These are phyloP conservation scores for Trichosanthes cucumerina DNA, from an alignment of 306 rosid genomes.

Conservation along the genomic window DNA sequence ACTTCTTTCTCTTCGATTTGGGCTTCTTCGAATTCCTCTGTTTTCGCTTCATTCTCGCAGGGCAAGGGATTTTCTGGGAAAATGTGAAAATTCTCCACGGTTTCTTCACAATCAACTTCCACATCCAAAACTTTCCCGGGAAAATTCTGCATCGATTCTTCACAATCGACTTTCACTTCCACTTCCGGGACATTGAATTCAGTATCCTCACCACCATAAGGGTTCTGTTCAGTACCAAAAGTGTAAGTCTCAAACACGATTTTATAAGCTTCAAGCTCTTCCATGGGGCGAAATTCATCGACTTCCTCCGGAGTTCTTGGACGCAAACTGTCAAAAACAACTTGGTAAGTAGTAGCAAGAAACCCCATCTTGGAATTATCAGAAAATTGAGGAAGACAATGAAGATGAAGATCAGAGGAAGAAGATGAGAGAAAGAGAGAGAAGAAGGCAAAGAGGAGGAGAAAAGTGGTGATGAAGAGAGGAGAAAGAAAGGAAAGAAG, in stretches of 20 bases:
- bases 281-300: slow-evolving; percentile 30
- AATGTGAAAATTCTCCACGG: not conserved
- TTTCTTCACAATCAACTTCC: not conserved
- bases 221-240: slow-evolving; percentile 24
- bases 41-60: not conserved
- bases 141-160: not conserved
- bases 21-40: not conserved
- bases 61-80: not conserved
- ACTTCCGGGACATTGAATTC: slow-evolving; percentile 29
- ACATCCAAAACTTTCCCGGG: not conserved
- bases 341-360: slow-evolving; percentile 22
- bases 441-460: slow-evolving; percentile 57
- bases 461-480: slow-evolving; percentile 68
- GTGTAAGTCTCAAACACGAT: slow-evolving; percentile 64
- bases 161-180: slow-evolving; percentile 14
- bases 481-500: slow-evolving; percentile 83
- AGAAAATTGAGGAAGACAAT: slow-evolving; percentile 1
- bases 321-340: not conserved
- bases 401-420: not conserved
- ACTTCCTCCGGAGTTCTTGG: slow-evolving; percentile 5
- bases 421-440: not conserved
- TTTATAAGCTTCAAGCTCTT: slow-evolving; percentile 67
- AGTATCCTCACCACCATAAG: slow-evolving; percentile 11
- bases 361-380: slow-evolving; percentile 19
- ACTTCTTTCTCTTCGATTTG: not conserved